phyloP scores from a whole-genome alignment of 345 rosid species.

The Heritiera littoralis region DNA sequence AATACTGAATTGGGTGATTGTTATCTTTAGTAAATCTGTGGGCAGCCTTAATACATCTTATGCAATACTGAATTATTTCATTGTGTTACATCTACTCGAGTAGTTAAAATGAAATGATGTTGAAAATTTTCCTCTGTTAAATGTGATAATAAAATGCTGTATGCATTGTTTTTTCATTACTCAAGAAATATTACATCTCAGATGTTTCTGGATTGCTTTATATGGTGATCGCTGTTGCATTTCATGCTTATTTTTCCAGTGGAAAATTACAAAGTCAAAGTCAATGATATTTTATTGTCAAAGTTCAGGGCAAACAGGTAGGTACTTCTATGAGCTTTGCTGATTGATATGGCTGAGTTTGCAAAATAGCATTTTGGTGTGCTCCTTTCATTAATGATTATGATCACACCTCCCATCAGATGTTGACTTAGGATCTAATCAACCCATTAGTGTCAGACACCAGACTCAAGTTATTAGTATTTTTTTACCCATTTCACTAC shows the following conservation, averaged over 20 bases:
- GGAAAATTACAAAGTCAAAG: not conserved
- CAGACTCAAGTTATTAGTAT: not conserved
- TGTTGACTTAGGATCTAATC: not conserved
- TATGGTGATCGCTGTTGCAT: not conserved
- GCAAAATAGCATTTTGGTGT: not conserved
- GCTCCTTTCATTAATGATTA: not conserved
- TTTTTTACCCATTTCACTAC: not conserved
- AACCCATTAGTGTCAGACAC: not conserved
- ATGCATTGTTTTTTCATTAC: too few relatives aligned
- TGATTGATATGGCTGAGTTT: not conserved
- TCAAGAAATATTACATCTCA: not conserved
- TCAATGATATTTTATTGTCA: not conserved
- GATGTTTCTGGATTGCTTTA: not conserved
- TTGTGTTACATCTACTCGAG: too few relatives aligned
- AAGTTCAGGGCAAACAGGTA: not conserved
- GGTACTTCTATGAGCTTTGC: not conserved
- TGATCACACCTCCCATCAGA: not conserved
- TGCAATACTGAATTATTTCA: too few relatives aligned
- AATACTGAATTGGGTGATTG: not conserved
- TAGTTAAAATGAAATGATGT: not conserved
- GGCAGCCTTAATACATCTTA: too few relatives aligned
- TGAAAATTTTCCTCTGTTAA: not conserved
- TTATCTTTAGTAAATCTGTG: too few relatives aligned
- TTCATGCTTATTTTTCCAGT: not conserved
- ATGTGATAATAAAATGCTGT: too few relatives aligned